Base-by-base conservation (phyloP, 192 early-diverging fungal genomes). In the Mortierella alpina region DNA sequence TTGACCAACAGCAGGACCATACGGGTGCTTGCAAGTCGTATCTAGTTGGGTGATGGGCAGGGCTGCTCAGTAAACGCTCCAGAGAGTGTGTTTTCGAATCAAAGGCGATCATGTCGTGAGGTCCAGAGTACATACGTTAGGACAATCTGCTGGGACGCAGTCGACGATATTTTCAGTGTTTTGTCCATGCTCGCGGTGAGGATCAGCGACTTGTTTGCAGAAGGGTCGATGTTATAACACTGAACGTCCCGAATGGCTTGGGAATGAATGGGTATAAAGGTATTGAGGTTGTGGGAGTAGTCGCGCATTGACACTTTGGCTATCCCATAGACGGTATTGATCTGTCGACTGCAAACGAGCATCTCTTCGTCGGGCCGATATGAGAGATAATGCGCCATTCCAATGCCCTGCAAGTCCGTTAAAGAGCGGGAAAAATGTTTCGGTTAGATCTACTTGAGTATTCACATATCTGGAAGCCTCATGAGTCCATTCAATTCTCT, bases 1-100 rank as follows among this genome's bases (percentile, higher is more conserved):
- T 54, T 17, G 77, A 80, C 82, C 82, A 83, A 45, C 82, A 77
- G 51, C 82, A 83, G 13, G 82, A 77, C 75, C 75, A 79, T 7
- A 63, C 82, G 0, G 59, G 59, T 1, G 46, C 66, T 17, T 72
- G 57, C 41, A 83, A 20, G 39, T 83, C 54, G 46, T 76, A 83
- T 7, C 81, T 82, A 55, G 54, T 48, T n/a, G 54, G 4, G 2
- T 20, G 31, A 31, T 31, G 31, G 31, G 31, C 31, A 3, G 31
- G 1, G 3, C 3, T 31, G 31, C 31, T 31, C 31, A 31, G 3
- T 3, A 31, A 31, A 31, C 31, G 31, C 31, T 31, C 15, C 42
- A 9, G 63, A 64, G n/a, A n/a, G n/a, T 17, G 44, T 64, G 23
- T 45, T 22, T 49, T 48, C 22, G 15, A 18, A 31, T 3, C 31